Base-by-base conservation (phyloP, 257 asterid genomes). In the Hygrophila difformis region DNA sequence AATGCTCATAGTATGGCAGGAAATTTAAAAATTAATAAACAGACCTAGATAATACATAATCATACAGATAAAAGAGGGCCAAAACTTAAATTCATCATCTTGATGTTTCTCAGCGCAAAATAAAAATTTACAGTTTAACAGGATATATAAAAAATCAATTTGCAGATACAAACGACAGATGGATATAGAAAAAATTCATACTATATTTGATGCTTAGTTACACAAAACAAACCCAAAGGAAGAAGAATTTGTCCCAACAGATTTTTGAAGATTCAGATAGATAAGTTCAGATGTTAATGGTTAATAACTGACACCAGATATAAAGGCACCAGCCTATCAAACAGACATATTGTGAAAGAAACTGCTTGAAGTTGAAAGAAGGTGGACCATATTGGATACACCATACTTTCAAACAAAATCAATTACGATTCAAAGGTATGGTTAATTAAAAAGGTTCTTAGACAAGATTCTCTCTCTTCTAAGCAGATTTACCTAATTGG, bases 1-100 rank as follows among this genome's bases (percentile, higher is more conserved):
- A 31, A 33, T 16, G 17, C 1, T 3, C 31, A 31, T 33, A 35
- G 16, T 54, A 31, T 8, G 53, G 21, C 6, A 4, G 41, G 15
- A 18, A 5, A 35, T 20, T n/a, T 12, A 42, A 3, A 8, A 23
- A 56, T 15, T 16, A 2, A 44, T 9, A 19, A 51, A 21, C 14
- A 34, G 16, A 12, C 48, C 13, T 14, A n/a, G 39, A 15, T n/a
- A 56, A 50, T n/a, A n/a, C n/a, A n/a, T 33, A 22, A 10, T 34
- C 19, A 47, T 21, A 26, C 51, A 40, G 36, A 51, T 22, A 20
- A 45, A 11, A 45, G 22, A 56, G 26, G 34, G 41, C 24, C 39
- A 10, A 12, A 57, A 46, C 34, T 39, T 19, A 20, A 40, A 44
- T 29, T 31, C 33, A 51, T 51, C 2, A 52, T 2, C 8, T 1